Evolutionary conservation across 1,284 basidiomycete species (phyloP), one percentile per base, ranked within the genome.

Genomic region (Papiliotrema laurentii): DNA sequence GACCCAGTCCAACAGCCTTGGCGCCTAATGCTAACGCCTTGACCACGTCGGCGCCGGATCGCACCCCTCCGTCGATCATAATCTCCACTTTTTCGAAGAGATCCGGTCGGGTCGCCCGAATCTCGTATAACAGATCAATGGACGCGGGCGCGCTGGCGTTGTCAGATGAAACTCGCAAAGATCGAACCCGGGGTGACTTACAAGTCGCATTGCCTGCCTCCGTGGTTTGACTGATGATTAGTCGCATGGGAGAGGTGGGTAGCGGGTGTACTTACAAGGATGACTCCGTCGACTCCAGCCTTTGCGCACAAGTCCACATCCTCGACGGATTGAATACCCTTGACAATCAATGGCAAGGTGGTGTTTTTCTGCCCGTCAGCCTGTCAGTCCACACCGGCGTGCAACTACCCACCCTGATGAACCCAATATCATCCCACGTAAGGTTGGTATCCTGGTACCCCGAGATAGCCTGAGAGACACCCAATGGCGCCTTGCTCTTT

Each of bases 11-110:
- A 0, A 80, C 78, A 1, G 76, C 80, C 52, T 75, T 80, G 0
- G 80, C 80, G 11, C 80, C 80, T 11, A 82, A 63, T 7, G 77
- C 77, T 1, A 81, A 61, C 3, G 79, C 79, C 62, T 81, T 81
- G 51, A 81, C 71, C n/a, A 81, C 77, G 49, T 79, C 77, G 0
- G 77, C 76, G 18, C 79, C 80, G 2, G 76, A 60, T 33, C 78
- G 66, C 25, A 80, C 74, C 14, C 80, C 80, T 2, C 80, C 79
- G 51, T 81, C 80, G 35, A 80, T 65, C 58, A 76, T 79, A 28
- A 82, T 69, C 44, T 81, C 79, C 49, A 78, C 56, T 59, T 76
- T 72, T 22, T 72, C 55, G 47, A 79, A 75, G 14, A 79, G 60
- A 43, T 76, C 75, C 1, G 78, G 78, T 14, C 71, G 66, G 28